phyloP scores from a whole-genome alignment of 1,139 yeast genomes.

The Suhomyces choctaworum region DNA sequence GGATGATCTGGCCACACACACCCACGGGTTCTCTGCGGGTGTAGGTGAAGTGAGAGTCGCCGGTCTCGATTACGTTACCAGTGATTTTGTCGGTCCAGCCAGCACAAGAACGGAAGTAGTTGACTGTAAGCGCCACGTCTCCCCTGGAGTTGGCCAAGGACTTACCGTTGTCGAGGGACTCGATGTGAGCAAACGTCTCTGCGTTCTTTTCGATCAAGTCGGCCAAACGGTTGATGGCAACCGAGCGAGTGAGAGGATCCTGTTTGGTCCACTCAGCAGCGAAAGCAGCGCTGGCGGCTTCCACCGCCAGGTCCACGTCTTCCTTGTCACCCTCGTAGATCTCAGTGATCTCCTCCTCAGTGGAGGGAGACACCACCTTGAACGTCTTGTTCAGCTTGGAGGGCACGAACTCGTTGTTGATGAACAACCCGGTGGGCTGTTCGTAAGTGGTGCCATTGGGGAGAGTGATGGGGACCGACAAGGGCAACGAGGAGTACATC shows the following conservation, averaged over 20 bases:
- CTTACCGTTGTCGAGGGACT: conserved; percentile 23
- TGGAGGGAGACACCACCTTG: conserved; percentile 20
- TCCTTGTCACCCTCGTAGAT: conserved; percentile 20
- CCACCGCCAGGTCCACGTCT: conserved; percentile 21
- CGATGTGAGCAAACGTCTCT: conserved; percentile 21
- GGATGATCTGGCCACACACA: conserved; percentile 41
- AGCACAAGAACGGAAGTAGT: conserved; percentile 28
- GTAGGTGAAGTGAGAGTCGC: conserved; percentile 26
- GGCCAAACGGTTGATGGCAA: conserved; percentile 18
- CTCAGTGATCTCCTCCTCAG: conserved; percentile 20
- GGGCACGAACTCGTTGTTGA: conserved; percentile 21
- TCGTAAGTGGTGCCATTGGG: conserved; percentile 57
- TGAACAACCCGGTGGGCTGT: conserved; percentile 31
- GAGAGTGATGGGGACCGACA: conserved; percentile 50
- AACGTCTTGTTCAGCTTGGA: conserved; percentile 18
- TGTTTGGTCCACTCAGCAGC: conserved; percentile 37
- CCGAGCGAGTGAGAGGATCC: conserved; percentile 24
- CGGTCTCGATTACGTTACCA: conserved; percentile 25
- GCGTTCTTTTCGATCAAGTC: conserved; percentile 20
- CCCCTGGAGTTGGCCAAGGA: conserved; percentile 19
- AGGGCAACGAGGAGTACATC: conserved; percentile 31
- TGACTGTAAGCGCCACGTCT: conserved; percentile 18
- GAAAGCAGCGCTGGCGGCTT: conserved; percentile 20
- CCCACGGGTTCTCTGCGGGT: conserved; percentile 37
- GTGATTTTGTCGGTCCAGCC: conserved; percentile 31